A percentile compares a stretch with the other conserved stretches of the same genome.
phyloP scores from a whole-genome alignment of 2,329 filamentous ascomycete species.

The Hypoxylon rubiginosum region DNA sequence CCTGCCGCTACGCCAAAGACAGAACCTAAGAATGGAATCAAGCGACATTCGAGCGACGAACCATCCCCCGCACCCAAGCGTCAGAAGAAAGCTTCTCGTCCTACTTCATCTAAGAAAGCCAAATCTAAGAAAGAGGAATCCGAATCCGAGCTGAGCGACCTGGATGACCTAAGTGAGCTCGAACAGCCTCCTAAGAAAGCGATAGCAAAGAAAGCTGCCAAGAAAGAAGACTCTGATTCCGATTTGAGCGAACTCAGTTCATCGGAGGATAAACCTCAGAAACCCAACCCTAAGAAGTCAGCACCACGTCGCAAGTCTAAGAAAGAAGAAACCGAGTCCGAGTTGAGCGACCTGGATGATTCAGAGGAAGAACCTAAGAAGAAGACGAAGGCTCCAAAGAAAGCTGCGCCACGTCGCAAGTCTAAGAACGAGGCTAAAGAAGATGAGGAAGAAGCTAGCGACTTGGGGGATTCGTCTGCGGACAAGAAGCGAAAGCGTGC shows the following conservation, averaged over 20 bases:
- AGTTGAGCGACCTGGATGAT: conserved; percentile 43
- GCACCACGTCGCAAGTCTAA: conserved; percentile 36
- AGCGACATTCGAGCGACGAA: conserved; percentile 53
- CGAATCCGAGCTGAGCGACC: conserved; percentile 50
- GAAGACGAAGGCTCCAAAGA: conserved; percentile 45
- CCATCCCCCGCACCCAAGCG: conserved; percentile 56
- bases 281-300: conserved; percentile 32
- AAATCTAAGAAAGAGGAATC: conserved; percentile 50
- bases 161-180: conserved; percentile 40
- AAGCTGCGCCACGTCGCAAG: conserved; percentile 44
- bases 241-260: conserved; percentile 45
- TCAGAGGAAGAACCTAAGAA: conserved; percentile 49
- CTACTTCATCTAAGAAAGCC: conserved; percentile 47
- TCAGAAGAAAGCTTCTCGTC: conserved; percentile 51
- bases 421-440: conserved; percentile 49
- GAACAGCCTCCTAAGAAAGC: conserved; percentile 42
- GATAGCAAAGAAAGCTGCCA: conserved; percentile 33
- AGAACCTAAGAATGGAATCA: conserved; percentile 48
- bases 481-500: conserved; percentile 47
- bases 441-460: conserved; percentile 50
- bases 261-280: conserved; percentile 44
- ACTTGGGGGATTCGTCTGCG: conserved; percentile 36
- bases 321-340: conserved; percentile 41
- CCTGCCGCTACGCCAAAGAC: conserved; percentile 36
- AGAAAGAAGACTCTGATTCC: conserved; percentile 44